Percentiles rank a stretch among this genome's conserved stretches.
Conservation (phyloP, 2,329 filamentous ascomycete species). For the Ophiosphaerella herpotricha region DNA sequence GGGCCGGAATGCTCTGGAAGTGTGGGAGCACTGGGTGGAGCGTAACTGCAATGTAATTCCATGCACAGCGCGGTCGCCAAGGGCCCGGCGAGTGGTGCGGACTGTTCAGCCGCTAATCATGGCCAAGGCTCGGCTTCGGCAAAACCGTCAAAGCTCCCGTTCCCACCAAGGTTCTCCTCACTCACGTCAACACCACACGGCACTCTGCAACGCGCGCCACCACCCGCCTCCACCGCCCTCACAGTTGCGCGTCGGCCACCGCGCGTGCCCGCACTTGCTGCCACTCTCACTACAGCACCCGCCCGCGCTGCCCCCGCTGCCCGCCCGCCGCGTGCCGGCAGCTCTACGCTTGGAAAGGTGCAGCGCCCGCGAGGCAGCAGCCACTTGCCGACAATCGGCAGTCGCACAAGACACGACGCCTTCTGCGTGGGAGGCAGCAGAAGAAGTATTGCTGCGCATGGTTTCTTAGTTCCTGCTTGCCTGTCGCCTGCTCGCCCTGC, state of each 20-base stretch:
- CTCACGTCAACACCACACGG: constrained; percentile 37
- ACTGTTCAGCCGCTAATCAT: constrained; percentile 4
- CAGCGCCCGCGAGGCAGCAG: constrained; percentile 28
- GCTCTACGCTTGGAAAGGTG: constrained; percentile 17
- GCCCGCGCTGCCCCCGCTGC: background rate
- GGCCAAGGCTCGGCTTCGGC: constrained; percentile 17
- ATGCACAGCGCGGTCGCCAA: no score
- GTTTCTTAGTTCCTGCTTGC: constrained; percentile 25
- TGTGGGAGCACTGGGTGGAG: no score
- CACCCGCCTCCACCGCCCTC: constrained; percentile 13
- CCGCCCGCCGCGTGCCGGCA: constrained; percentile 14
- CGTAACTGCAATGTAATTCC: no score
- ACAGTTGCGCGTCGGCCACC: constrained; percentile 9
- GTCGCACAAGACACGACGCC: constrained; percentile 25
- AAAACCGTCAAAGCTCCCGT: constrained; percentile 31
- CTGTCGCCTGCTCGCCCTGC: constrained; percentile 20
- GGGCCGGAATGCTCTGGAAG: background rate
- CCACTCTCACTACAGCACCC: no score
- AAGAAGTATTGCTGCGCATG: constrained; percentile 23
- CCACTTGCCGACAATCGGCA: constrained; percentile 17
- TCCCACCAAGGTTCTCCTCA: constrained; percentile 24
- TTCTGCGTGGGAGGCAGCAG: constrained; percentile 15
- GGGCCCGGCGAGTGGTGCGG: no score
- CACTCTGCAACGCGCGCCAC: constrained; percentile 20
- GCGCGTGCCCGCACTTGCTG: background rate